Base-by-base conservation (phyloP, 2,329 filamentous ascomycete species). In the Colletotrichum spinosum region DNA sequence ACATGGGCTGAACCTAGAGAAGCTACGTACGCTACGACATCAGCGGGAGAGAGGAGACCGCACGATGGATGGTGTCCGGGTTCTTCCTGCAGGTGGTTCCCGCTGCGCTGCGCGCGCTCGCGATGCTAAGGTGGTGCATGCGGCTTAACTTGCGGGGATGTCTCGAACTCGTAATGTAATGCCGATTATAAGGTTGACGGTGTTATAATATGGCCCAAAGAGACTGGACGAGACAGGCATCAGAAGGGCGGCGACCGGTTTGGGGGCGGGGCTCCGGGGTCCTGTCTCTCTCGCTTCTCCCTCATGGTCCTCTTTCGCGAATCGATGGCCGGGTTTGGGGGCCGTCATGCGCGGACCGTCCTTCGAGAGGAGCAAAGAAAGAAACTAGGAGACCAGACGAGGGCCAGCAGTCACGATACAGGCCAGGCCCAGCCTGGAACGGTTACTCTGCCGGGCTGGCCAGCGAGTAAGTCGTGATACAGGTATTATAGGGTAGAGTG, bases 241-340 rank as follows among this genome's bases (percentile, higher is more conserved):
- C 56, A 51, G 41, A 41, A 35, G 37, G 25, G 44, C 37, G 44
- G 51, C 38, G 34, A 12, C 34, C 56, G 50, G 61, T 39, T 46
- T 41, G 4, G 25, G 52, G 58, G 57, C 35, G 57, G 58, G 63
- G 52, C 42, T 33, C 41, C 10, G 15, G 51, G 46, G 11, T 61
- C 39, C 42, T 42, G 25, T 55, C 33, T 33, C 58, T 53, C 39
- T 62, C 58, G 63, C 52, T 66, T 66, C 58, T 57, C 42, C 57
- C 41, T 57, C 58, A 54, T 53, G 52, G 53, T 56, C 42, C 53
- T 57, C 58, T 25, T 25, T 55, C 46, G 52, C 52, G 48, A 62
- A 56, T 63, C 58, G 58, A 42, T 37, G 41, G 53, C 39, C 25
- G 37, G n/a, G 13, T 15, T 44, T 44, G 42, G 6, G 42, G 13